phyloP scores from a whole-genome alignment of 768 basidiomycete species.

The Clathrus columnatus region DNA sequence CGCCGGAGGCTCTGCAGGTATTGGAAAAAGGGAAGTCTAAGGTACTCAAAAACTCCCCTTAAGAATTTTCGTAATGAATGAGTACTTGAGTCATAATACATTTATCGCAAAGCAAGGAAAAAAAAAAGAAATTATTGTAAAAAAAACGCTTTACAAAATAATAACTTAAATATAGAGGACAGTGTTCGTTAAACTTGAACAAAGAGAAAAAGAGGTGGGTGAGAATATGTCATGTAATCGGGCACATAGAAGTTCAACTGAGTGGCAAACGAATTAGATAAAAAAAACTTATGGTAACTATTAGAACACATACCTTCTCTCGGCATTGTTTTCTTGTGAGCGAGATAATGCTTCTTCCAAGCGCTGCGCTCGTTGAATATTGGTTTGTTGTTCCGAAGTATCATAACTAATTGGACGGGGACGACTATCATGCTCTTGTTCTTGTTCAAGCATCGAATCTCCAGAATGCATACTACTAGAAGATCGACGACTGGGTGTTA shows the following conservation, averaged over 20 bases:
- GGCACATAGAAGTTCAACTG: neutral
- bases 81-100: neutral
- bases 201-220: neutral
- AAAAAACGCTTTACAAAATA: neutral
- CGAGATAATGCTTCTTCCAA: constrained; percentile 50
- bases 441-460: constrained; percentile 12
- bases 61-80: neutral
- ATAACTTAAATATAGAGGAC: neutral
- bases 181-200: neutral
- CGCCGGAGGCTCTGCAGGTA: no score
- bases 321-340: constrained; percentile 20
- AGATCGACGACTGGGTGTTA: constrained; percentile 11
- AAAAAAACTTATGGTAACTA: neutral
- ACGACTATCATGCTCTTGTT: no score
- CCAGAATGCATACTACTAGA: neutral
- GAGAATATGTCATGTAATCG: neutral
- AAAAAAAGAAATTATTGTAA: neutral
- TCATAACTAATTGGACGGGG: constrained; percentile 52
- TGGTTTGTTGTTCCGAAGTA: constrained; percentile 45
- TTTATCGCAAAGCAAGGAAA: neutral
- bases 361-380: constrained; percentile 42
- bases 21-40: no score
- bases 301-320: neutral
- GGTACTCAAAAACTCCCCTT: no score
- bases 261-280: neutral